Base-by-base conservation (phyloP, 495 filamentous ascomycete genomes). In the Xylaria curta region DNA sequence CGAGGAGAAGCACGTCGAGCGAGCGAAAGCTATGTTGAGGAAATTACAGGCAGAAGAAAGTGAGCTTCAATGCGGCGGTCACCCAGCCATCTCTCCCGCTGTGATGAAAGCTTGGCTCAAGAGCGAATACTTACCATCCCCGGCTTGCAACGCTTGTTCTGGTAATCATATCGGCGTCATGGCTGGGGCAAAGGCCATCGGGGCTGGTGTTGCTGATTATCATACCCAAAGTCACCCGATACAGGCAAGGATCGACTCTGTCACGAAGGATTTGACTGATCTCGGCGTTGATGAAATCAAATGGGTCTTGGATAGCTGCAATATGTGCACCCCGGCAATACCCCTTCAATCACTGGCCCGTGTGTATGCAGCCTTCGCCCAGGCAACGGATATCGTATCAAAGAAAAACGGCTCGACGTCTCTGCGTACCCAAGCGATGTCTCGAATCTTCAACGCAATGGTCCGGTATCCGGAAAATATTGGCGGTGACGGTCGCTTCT, bases 1-100 rank as follows among this genome's bases (percentile, higher is more conserved):
- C 66, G 82, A 86, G 73, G 78, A 82, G 1, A 66, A 72, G 33
- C 83, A 84, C 36, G 71, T 84, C 38, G 21, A 68, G 12, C 79
- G 79, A 2, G 80, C 80, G 2, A 78, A 68, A 13, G 4, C 10
- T 4, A 85, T 86, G 76, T 67, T 86, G 13, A 49, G n/a, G 0
- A 80, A 80, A 54, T 65, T 76, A 24, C 28, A 61, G 3, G 77
- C 42, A 46, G 17, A 5, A 0, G 80, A 84, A 71, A 58, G 51
- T 1, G 78, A 82, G 51, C 76, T 85, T 9, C 75, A 56, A 40
- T 65, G 62, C 42, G 44, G 62, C 15, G 62, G 62, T 10, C 62
- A 77, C 26, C 64, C 54, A 12, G 26, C 65, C 62, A 71, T 71
- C 72, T 66, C 64, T 24, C 65, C 54, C 28, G 66, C n/a, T 1